Evolutionary conservation across 345 rosid species (phyloP).

Genomic region (Murraya paniculata): DNA sequence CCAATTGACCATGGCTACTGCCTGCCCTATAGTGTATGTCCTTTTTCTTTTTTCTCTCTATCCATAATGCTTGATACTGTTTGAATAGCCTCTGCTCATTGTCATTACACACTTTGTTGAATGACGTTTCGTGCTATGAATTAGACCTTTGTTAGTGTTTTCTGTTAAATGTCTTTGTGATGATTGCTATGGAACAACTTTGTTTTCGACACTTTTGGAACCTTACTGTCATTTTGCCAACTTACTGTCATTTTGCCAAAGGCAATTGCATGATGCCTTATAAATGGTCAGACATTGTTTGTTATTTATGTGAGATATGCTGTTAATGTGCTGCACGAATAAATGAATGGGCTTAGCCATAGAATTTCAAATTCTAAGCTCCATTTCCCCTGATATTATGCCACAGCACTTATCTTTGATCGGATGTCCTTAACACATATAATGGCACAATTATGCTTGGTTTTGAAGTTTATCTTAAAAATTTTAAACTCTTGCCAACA

Average conservation of each 20-base stretch:
- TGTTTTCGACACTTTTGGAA: not conserved
- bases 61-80: not conserved
- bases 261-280: not conserved
- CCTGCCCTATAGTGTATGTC: conserved; percentile 72
- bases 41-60: conserved; percentile 3
- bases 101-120: not conserved
- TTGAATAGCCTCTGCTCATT: not conserved
- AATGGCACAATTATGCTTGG: not conserved
- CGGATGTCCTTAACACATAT: not conserved
- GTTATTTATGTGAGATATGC: not conserved
- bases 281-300: not conserved
- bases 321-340: conserved; percentile 1
- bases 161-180: not conserved
- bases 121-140: not conserved
- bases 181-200: not conserved
- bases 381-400: not conserved
- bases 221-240: not conserved
- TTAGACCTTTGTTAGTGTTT: not conserved
- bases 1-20: conserved; percentile 94
- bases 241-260: not conserved
- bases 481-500: not conserved
- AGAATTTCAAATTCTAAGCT: not conserved
- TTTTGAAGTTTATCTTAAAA: not conserved
- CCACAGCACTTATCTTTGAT: not conserved
- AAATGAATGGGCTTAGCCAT: not conserved